Conservation (phyloP, 139 green algal genomes). For the Cymbomonas tetramitiformis region DNA sequence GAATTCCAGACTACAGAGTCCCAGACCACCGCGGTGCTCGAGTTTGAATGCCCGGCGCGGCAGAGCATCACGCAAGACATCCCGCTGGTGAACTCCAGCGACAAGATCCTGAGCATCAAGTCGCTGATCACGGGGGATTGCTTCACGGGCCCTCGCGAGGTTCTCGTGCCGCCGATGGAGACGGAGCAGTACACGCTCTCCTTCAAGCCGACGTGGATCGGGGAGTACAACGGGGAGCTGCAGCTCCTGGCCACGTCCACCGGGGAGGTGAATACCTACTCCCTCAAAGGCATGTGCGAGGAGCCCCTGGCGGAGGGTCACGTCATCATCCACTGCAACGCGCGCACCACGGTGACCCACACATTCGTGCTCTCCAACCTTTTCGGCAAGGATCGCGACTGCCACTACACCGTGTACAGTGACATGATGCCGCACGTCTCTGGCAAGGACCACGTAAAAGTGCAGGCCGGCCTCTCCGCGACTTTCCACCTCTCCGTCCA, state of each 20-base stretch:
- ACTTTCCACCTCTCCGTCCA: neutral
- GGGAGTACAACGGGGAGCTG: slow-evolving; percentile 35
- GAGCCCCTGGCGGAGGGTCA: slow-evolving; percentile 50
- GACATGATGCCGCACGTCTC: no score
- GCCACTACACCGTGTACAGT: slow-evolving; percentile 34
- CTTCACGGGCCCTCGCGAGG: slow-evolving; percentile 38
- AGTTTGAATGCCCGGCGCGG: slow-evolving; percentile 38
- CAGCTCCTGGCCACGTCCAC: slow-evolving; percentile 43
- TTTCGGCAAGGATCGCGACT: slow-evolving; percentile 2
- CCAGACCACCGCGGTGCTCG: slow-evolving; percentile 33
- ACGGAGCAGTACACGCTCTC: slow-evolving; percentile 39
- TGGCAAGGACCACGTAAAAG: no score
- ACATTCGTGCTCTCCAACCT: slow-evolving; percentile 47
- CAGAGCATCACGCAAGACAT: slow-evolving; percentile 41
- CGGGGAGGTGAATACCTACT: slow-evolving; percentile 39
- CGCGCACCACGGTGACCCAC: neutral
- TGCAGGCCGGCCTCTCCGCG: slow-evolving; percentile 25
- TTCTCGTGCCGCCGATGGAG: slow-evolving; percentile 32
- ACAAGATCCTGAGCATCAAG: slow-evolving; percentile 27
- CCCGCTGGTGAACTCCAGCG: slow-evolving; percentile 45
- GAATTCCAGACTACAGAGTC: slow-evolving; percentile 31
- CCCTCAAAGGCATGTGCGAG: slow-evolving; percentile 32
- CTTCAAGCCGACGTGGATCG: slow-evolving; percentile 39
- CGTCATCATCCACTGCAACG: slow-evolving; percentile 40
- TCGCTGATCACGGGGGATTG: slow-evolving; percentile 23